Evolutionary conservation across 2,329 filamentous ascomycete genomes (phyloP), one percentile per base, ranked within the genome.

Genomic region (Scopulariopsis brevicaulis): DNA sequence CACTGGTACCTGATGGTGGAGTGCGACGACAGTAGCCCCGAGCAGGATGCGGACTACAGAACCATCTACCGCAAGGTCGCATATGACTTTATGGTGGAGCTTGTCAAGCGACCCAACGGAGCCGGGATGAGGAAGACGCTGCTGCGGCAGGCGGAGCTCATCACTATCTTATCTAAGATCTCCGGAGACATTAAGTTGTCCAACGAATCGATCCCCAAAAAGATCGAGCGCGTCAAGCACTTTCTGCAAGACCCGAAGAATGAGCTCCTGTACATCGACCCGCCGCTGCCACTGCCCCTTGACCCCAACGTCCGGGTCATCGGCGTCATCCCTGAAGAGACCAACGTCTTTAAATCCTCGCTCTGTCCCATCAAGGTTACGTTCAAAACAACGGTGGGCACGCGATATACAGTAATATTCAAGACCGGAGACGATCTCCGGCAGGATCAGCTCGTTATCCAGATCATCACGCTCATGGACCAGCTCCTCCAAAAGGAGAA

Each of bases 1-100:
- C 90, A 96, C 70, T 99, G 94, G 94, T 99, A 97, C 70, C 79
- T 99, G 2, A 96, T 96, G 85, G 94, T 99, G 1, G 95, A 99
- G 72, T 95, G 92, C 64, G 90, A 95, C 64, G 93, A 96, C 68
- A 77, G 79, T 60, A 91, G 87, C 63, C 83, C 84, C 3, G 87
- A 90, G 51, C 89, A 92, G 64, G 80, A 84, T 24, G 77, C 83
- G 4, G 84, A 86, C 59, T 87, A 93, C 67, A 87, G 89, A 53
- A 89, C 89, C 61, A 84, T 97, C 20, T 99, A 96, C 70, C 87
- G 89, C 32, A 91, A 93, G 65, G 89, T 99, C 10, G 92, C 94
- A 60, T 99, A 91, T 66, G 90, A 97, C 67, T 99, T 97, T 70
- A 96, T 97, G 91, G 78, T 83, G 6, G 89, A 94, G 69, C 77